Evolutionary conservation across 106 monocot species (phyloP), one percentile per base, ranked within the genome.

Genomic region (Xerophyta viscosa): DNA sequence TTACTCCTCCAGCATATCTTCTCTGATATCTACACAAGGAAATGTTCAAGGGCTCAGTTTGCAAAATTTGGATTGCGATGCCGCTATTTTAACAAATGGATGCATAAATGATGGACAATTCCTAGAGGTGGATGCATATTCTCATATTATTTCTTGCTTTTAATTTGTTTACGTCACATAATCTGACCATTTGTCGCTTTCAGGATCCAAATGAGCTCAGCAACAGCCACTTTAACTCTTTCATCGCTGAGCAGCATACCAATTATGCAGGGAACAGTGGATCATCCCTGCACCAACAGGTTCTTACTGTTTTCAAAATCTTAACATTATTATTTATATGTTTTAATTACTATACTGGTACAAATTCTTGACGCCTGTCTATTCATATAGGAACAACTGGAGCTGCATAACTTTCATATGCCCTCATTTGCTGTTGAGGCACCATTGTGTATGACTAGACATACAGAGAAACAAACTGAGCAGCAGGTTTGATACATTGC

Each of bases 171-270:
- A 2, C 44, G 27, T 11, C 41, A 2, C 2, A 20, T n/a, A 13
- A 29, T 31, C 46, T 20, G 41, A 15, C 25, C 24, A 23, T 20
- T 48, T 43, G 24, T 48, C 43, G 11, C 29, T 50, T 66, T 15
- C 66, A 83, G 83, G 73, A 51, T 33, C 26, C 57, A 11, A 64
- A 44, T 58, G 70, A 50, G 31, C 56, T 55, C 44, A 33, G 28
- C 8, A 45, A 21, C 28, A 8, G 50, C 8, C 20, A 41, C 27
- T 45, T 75, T 20, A 24, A 51, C 36, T 46, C 62, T 56, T 71
- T 71, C 29, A n/a, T 39, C 52, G 26, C 6, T 48, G 63, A 41
- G 11, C 33, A 41, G n/a, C 56, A 66, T 27, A 41, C 49, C 15
- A 46, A 59, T 30, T 31, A 53, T 26, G 21, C 29, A 3, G 27